Evolutionary conservation across 1,284 basidiomycete species (phyloP), one percentile per base, ranked within the genome.

Genomic region (Austroboletus rostrupii): DNA sequence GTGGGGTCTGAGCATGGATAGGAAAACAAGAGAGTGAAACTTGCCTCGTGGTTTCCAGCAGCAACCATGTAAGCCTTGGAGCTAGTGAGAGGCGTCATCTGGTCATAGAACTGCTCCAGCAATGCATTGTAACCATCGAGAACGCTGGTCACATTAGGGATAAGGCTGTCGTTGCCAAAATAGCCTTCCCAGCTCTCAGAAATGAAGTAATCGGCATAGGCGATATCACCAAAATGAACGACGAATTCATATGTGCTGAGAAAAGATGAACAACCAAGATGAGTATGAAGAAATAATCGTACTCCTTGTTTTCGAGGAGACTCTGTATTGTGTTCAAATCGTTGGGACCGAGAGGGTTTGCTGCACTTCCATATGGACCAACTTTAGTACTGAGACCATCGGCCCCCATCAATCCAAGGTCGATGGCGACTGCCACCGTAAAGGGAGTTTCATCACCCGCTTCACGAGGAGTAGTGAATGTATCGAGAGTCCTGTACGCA

Each of bases 321-420:
- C 63, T 66, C 42, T 64, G 61, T 21, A 66, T 65, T 0, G 64
- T 65, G 45, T 64, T 65, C 12, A 65, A 54, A 19, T 64, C 58
- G 5, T 53, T 49, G 12, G 64, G 56, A 1, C 62, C 62, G 16
- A 65, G 54, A 2, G 56, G 58, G 37, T 59, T 61, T 14, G 44
- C 50, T 35, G 61, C 54, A 10, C 44, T 52, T 7, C 64, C 62
- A 1, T 42, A 52, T 28, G 64, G 64, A 2, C 64, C 64, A 14
- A 63, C 64, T 13, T 55, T 57, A 19, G 62, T 65, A 43, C 61
- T 65, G 41, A 66, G 58, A 10, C 61, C 64, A 3, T 63, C 54
- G 1, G 50, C 47, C 32, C 64, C 61, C 61, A 61, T 63, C 29
- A 63, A 51, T 31, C 64, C 64, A 26, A 66, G 64, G 49, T 63